Percentiles rank a stretch among this genome's conserved stretches.
Conservation (phyloP, 768 basidiomycete species). For the Mycena floridula region DNA sequence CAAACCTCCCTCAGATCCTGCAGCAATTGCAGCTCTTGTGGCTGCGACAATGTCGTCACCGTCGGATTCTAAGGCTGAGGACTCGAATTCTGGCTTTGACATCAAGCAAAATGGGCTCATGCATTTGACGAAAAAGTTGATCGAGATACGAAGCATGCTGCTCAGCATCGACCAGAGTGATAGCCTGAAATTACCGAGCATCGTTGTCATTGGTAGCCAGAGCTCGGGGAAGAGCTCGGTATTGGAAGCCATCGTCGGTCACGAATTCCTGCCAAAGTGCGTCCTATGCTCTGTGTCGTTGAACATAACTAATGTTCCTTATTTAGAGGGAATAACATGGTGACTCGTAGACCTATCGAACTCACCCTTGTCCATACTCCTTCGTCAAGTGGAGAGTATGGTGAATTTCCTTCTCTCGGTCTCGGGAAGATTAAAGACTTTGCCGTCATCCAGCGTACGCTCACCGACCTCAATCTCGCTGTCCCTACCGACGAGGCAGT, state of each 20-base stretch:
- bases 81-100: conserved; percentile 31
- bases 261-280: conserved; percentile 97
- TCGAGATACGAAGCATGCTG: conserved; percentile 93
- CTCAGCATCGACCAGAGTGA: conserved; percentile 95
- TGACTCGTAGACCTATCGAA: conserved; percentile 96
- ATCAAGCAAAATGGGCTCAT: conserved; percentile 77
- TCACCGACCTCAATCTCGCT: conserved; percentile 92
- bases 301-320: conserved; percentile 1
- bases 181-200: conserved; percentile 89
- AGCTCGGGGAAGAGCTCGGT: conserved; percentile 98
- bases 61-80: conserved; percentile 45
- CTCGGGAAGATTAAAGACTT: conserved; percentile 90
- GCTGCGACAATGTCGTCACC: conserved; percentile 78
- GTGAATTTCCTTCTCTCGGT: conserved; percentile 89
- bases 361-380: conserved; percentile 95
- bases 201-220: conserved; percentile 97
- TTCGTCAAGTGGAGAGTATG: conserved; percentile 67
- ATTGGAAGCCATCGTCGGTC: conserved; percentile 93
- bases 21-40: conserved; percentile 66
- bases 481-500: conserved; percentile 88
- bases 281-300: conserved; percentile 21
- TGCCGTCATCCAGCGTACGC: conserved; percentile 82
- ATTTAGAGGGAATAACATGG: conserved; percentile 95
- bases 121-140: conserved; percentile 90
- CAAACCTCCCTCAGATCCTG: conserved; percentile 50